These are phyloP conservation scores for Botryotinia calthae DNA, from an alignment of 2,329 filamentous ascomycete species.

Conservation along the genomic window DNA sequence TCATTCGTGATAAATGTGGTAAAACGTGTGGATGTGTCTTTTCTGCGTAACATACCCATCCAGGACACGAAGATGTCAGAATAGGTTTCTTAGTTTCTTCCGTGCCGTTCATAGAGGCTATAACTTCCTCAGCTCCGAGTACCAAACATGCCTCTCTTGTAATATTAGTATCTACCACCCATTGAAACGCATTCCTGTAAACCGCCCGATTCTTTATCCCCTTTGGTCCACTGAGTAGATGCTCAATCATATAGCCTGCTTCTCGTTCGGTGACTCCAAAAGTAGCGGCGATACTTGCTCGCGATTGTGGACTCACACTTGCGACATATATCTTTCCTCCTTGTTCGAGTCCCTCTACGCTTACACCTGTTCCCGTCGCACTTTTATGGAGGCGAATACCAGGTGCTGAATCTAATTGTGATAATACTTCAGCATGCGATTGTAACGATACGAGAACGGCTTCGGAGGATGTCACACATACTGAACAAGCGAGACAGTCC, in stretches of 20 bases:
- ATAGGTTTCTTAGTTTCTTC: slow-evolving; percentile 53
- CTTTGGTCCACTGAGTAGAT: slow-evolving; percentile 67
- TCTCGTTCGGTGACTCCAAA: slow-evolving; percentile 71
- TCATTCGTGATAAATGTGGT: slow-evolving; percentile 84
- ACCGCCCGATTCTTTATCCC: slow-evolving; percentile 70
- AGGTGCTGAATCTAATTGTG: slow-evolving; percentile 69
- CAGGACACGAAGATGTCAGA: slow-evolving; percentile 87
- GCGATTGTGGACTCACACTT: slow-evolving; percentile 86
- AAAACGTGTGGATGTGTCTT: slow-evolving; percentile 95
- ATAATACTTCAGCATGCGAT: slow-evolving; percentile 87
- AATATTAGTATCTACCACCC: slow-evolving; percentile 86
- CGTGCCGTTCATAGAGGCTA: slow-evolving; percentile 40
- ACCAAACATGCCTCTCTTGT: slow-evolving; percentile 82
- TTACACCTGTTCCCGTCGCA: slow-evolving; percentile 38
- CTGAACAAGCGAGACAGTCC: slow-evolving; percentile 95
- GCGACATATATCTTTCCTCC: slow-evolving; percentile 80
- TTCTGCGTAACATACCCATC: slow-evolving; percentile 98
- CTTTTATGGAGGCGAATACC: slow-evolving; percentile 38
- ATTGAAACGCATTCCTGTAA: slow-evolving; percentile 75
- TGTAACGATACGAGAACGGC: slow-evolving; percentile 95
- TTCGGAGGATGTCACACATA: slow-evolving; percentile 95
- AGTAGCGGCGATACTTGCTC: slow-evolving; percentile 84
- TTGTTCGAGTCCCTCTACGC: slow-evolving; percentile 53
- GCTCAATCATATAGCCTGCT: slow-evolving; percentile 78
- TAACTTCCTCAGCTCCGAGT: slow-evolving; percentile 70